Base-by-base conservation (phyloP, 257 asterid species). In the Mitragyna speciosa region DNA sequence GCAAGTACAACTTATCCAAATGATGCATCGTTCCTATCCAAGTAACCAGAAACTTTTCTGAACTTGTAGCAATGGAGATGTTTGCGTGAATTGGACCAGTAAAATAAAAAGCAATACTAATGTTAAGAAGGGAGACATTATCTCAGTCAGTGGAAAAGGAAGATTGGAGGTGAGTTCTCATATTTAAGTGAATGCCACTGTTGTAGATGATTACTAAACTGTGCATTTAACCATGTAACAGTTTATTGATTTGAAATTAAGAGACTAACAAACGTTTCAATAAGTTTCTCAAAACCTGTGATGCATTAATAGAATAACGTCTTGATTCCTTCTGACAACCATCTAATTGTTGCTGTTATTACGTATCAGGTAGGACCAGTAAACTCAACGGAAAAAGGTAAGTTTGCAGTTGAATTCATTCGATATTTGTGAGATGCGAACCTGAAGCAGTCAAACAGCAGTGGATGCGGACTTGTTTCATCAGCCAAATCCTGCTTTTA, bases 121-220 rank as follows among this genome's bases (percentile, higher is more conserved):
- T 19, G 77, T 91, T 75, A 93, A 75, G 84, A 79, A 91, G 0
- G 97, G 92, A 79, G 99, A 95, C 82, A 71, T 88, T 61, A 81
- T 93, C 86, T 93, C 98, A 45, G 96, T 95, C 72, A 89, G 89
- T 66, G 97, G 98, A 75, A 87, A 84, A 88, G 99, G 98, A 78
- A 88, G 97, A 83, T 81, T 91, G 58, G 89, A 95, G 90, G 97
- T 90, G 48, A 81, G 86, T 86, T 78, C 39, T 16, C 20, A 17
- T 54, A 39, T 39, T 70, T 3, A 72, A 72, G 10, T 74, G 7
- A 14, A 24, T 43, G 11, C 64, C 33, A 7, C 47, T 59, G 28
- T 67, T 41, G 2, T 7, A 2, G 43, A n/a, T 73, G 36, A 24
- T 59, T 5, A 7, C 66, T 39, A 16, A 16, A 54, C 26, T 68